Base-by-base conservation (phyloP, 2,329 filamentous ascomycete genomes). In the Monosporascus sp. region DNA sequence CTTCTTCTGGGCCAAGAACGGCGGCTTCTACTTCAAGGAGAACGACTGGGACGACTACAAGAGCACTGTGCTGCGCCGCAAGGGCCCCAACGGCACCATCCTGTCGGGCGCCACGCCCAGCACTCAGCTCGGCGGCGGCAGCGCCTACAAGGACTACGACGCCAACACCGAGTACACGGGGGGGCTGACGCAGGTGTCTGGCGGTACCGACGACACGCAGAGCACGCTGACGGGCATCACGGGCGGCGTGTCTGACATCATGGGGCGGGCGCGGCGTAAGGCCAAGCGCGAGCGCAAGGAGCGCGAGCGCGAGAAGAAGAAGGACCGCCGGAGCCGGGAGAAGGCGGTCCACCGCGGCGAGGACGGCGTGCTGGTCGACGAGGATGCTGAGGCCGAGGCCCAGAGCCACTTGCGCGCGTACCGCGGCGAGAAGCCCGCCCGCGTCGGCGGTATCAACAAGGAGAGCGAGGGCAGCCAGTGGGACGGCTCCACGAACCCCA, bases 31-130 rank as follows among this genome's bases (percentile, higher is more conserved):
- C 58, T 97, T 91, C 79, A 81, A 81, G 47, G 76, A 95, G 58
- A 79, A 83, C 37, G 94, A 99, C 72, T 99, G 94, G 93, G 93
- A 97, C 6, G 94, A 99, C 66, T 99, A 99, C 82, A 97, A 97
- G 70, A 87, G 88, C 1, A 97, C 93, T 0, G 94, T 99, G 2
- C 74, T 99, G 46, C 83, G 94, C 43, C 88, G 92, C 50, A 91
- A 88, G 65, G 92, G 91, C 1, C 90, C 92, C 5, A 92, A 97
- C 72, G 93, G 93, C 41, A 92, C 88, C 45, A 85, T 93, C 1
- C 77, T 97, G 5, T 88, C 85, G 52, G 89, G 90, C 51, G 92
- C 89, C 0, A 96, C 91, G 1, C 83, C 85, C 63, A 87, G 84
- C 63, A 97, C 92, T 1, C 80, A 88, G 58, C 80, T 97, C 0